Percentiles rank a stretch among this genome's conserved stretches.
These are phyloP conservation scores for Coffea canephora DNA, from an alignment of 257 asterid genomes.

Conservation along the genomic window DNA sequence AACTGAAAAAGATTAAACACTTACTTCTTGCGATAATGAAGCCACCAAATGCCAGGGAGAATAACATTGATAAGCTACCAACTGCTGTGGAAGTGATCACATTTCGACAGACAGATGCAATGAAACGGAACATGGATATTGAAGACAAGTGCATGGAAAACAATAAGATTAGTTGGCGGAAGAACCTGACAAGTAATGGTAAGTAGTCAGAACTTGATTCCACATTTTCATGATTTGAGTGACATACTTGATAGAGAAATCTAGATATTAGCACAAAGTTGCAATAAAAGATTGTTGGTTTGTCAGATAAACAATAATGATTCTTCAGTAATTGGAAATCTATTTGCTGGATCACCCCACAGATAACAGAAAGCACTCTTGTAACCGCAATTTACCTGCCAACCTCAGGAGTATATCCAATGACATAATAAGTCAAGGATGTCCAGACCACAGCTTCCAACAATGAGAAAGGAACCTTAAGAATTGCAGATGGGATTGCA, in stretches of 20 bases:
- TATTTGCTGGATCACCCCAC: not conserved
- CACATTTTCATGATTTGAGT: not conserved
- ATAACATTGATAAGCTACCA: constrained; percentile 37
- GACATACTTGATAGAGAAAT: not conserved
- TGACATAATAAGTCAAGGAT: constrained; percentile 44
- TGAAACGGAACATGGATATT: constrained; percentile 54
- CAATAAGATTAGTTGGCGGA: constrained; percentile 42
- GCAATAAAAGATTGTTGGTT: not conserved
- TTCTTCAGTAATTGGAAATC: not conserved
- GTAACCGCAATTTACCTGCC: constrained; percentile 45
- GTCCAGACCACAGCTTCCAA: constrained; percentile 53
- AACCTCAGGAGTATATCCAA: constrained; percentile 52
- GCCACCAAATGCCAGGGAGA: constrained; percentile 48
- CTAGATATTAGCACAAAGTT: not conserved
- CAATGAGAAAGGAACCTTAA: constrained; percentile 50
- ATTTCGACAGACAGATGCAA: constrained; percentile 50
- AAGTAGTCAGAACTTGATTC: not conserved
- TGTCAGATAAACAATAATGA: too few relatives aligned
- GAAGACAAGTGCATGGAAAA: constrained; percentile 49
- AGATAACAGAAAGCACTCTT: not conserved
- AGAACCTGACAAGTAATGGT: constrained; percentile 40
- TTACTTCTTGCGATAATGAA: constrained; percentile 58
- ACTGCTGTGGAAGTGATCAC: constrained; percentile 43
- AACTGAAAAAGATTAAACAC: constrained; percentile 11
- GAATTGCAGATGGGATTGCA: constrained; percentile 44